Conservation (phyloP, 2,329 filamentous ascomycete species). For the Fusarium keratoplasticum region DNA sequence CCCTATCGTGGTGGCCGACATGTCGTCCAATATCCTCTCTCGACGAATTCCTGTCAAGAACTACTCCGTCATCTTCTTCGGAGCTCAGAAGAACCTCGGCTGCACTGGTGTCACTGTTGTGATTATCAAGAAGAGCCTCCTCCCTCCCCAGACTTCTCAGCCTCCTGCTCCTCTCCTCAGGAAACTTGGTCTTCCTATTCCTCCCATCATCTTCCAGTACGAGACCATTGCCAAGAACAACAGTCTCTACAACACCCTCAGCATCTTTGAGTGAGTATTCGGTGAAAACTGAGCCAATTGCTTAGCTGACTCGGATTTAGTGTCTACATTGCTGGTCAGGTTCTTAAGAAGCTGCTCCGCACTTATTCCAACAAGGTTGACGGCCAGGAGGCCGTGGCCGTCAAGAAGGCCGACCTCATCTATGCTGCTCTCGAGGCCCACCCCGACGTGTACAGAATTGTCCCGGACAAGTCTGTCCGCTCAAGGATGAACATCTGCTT, state of each 20-base stretch:
- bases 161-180: slow-evolving; percentile 78
- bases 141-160: slow-evolving; percentile 74
- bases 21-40: slow-evolving; percentile 94
- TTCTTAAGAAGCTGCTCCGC: slow-evolving; percentile 79
- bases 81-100: slow-evolving; percentile 95
- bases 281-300: not conserved
- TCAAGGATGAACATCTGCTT: slow-evolving; percentile 98
- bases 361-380: slow-evolving; percentile 76
- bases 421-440: slow-evolving; percentile 82
- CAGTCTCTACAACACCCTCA: slow-evolving; percentile 94
- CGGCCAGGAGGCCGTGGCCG: slow-evolving; percentile 79
- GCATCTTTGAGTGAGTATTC: slow-evolving; percentile 80
- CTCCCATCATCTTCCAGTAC: slow-evolving; percentile 84
- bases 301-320: slow-evolving; percentile 53
- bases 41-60: slow-evolving; percentile 81
- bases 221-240: slow-evolving; percentile 91
- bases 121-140: slow-evolving; percentile 83
- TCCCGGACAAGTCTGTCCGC: slow-evolving; percentile 79
- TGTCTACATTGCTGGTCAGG: slow-evolving; percentile 90
- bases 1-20: slow-evolving; percentile 87
- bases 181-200: slow-evolving; percentile 79
- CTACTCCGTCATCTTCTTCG: slow-evolving; percentile 88
- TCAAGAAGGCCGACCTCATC: slow-evolving; percentile 80
- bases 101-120: slow-evolving; percentile 87
- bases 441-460: slow-evolving; percentile 78